Evolutionary conservation across 129 eudicot species (phyloP), one percentile per base, ranked within the genome.

Genomic region (Kitagawia praeruptora): DNA sequence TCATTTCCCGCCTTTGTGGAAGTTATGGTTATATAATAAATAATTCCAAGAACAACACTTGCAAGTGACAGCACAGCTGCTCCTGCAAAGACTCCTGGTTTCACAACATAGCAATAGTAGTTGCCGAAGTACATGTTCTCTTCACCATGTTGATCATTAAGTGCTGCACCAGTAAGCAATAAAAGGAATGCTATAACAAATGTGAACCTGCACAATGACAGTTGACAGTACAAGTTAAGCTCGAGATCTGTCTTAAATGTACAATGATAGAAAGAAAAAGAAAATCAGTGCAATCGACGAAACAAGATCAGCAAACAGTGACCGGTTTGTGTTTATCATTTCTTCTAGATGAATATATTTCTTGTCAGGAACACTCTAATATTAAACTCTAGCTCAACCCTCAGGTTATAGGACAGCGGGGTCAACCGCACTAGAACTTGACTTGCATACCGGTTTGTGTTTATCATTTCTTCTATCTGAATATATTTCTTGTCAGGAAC

Each of bases 81-180:
- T 73, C 88, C 91, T 76, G 91, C 90, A 88, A 93, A 93, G 51
- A 93, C 98, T 25, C 98, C 98, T 31, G 96, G 95, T 86, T 91
- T 93, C 18, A 93, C 90, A n/a, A 93, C 91, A 75, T 89, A 91
- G 81, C 98, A 93, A 70, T 91, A 82, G 81, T 89, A 85, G 82
- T 84, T 84, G 80, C 86, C 88, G n/a, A 93, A 85, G 86, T 91
- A 88, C 63, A 85, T 48, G 81, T 79, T 86, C 83, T 93, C 95
- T 66, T 84, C 90, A 8, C 93, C 89, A 45, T 91, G 97, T 77
- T 88, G 88, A 78, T 89, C 93, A 58, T 91, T 93, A 41, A 93
- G 88, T 18, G 95, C 93, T 12, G 98, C 98, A 34, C 96, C 98
- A 9, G 89, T 88, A 48, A 93, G 87, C 76, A 93, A 53, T 74